These are phyloP conservation scores for Cladosporium sp. DNA, from an alignment of 2,329 filamentous ascomycete species.

Conservation along the genomic window DNA sequence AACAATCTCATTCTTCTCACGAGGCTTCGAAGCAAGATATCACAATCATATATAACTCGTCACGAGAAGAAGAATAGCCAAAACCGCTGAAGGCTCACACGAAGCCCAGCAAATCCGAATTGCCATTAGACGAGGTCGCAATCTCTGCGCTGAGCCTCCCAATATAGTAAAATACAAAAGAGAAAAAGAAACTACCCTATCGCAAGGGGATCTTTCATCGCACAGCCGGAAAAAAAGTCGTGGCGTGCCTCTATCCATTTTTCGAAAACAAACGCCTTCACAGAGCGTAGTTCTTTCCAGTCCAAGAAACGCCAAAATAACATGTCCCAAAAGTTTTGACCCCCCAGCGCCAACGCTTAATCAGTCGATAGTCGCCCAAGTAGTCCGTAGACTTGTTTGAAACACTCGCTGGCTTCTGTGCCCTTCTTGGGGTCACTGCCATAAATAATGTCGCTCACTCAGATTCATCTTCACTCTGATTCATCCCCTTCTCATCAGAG, in stretches of 20 bases:
- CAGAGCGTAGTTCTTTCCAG: background rate
- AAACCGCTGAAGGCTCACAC: background rate
- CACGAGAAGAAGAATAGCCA: background rate
- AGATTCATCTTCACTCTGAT: background rate
- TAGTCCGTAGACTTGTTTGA: background rate
- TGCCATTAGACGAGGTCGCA: background rate
- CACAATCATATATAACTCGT: background rate
- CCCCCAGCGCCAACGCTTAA: constrained; percentile 32
- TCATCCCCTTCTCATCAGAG: background rate
- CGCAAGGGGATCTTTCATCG: background rate
- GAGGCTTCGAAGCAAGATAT: background rate
- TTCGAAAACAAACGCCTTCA: background rate
- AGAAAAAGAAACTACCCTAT: background rate
- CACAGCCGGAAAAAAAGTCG: background rate
- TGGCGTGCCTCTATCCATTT: background rate
- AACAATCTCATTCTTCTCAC: background rate
- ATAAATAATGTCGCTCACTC: background rate
- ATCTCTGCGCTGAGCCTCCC: background rate
- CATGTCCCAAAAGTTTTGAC: background rate
- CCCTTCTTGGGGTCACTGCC: background rate
- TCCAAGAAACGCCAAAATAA: background rate
- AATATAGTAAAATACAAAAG: background rate
- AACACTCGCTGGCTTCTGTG: background rate
- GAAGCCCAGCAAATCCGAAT: background rate
- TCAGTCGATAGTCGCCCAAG: background rate